A percentile compares a stretch with the other conserved stretches of the same genome.
These are phyloP conservation scores for Gonapodya prolifera DNA, from an alignment of 192 early-diverging fungal species.

Conservation along the genomic window DNA sequence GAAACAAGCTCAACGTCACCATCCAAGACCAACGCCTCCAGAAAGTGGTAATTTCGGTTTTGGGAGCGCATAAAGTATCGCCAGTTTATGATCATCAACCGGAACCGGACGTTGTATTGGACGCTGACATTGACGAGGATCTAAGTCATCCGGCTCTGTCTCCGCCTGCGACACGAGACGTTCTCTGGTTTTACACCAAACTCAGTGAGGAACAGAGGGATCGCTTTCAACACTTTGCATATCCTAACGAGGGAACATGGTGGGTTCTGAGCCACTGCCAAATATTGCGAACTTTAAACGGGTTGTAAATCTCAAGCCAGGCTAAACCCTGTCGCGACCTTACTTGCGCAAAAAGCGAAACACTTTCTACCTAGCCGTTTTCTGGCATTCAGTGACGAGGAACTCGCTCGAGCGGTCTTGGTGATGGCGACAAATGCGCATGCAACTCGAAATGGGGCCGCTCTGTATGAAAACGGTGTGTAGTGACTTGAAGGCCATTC, in stretches of 20 bases:
- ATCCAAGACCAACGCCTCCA: not conserved
- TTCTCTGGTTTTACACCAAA: not conserved
- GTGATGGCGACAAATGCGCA: not conserved
- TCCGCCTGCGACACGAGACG: not conserved
- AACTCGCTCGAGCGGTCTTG: not conserved
- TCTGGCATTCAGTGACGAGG: not conserved
- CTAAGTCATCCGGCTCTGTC: not conserved
- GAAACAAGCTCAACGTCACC: not conserved
- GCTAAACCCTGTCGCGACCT: not conserved
- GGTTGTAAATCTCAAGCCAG: not conserved
- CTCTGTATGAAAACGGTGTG: not conserved
- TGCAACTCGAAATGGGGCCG: not conserved
- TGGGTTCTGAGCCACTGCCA: not conserved
- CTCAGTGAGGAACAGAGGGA: not conserved
- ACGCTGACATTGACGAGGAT: not conserved
- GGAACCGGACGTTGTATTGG: not conserved
- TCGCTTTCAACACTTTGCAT: not conserved
- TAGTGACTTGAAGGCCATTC: not conserved
- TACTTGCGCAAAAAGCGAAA: not conserved
- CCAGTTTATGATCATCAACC: not conserved
- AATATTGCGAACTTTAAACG: not conserved
- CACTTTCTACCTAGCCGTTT: not conserved
- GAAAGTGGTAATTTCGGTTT: not conserved
- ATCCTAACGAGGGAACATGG: not conserved
- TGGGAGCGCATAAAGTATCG: not conserved